Base-by-base conservation (phyloP, 2,329 filamentous ascomycete genomes). In the Rosellinia necatrix region DNA sequence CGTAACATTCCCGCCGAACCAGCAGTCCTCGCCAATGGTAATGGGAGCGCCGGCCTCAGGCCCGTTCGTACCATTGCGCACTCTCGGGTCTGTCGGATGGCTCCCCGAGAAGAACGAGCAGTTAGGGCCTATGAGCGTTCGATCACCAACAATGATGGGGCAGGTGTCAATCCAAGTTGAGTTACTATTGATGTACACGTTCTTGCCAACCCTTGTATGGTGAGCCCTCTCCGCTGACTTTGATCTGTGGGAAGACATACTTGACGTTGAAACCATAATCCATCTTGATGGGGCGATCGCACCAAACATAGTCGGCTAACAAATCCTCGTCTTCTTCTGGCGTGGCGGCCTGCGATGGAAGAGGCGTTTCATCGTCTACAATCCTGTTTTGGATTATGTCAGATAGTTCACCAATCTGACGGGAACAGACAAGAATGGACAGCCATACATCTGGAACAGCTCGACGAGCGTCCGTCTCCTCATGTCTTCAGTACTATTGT, bases 211-310 rank as follows among this genome's bases (percentile, higher is more conserved):
- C 53, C 80, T 81, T 56, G 19, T 10, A 19, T 35, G 3, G 34
- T 65, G 17, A 61, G 59, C 47, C 40, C 24, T 42, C 8, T 48
- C 21, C 17, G 35, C 59, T 57, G 17, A 55, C 29, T 12, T 24
- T 13, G 22, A 37, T 24, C 5, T 8, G 21, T 12, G 54, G 50
- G 29, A 19, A 32, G 22, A 62, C 70, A 40, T 69, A 81, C 79
- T 74, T 82, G 41, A 93, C 76, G 60, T 94, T 92, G 65, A 80
- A 86, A 3, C 91, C 91, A 65, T 94, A 93, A 72, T 96, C 91
- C 58, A 88, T 81, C 41, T 79, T 82, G 49, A 94, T 77, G 0
- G 90, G 90, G 0, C 80, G 74, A 58, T 90, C 86, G 19, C 93
- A 78, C 81, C 84, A 91, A 0, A 90, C 84, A 22, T 88, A 74